Base-by-base conservation (phyloP, 768 basidiomycete genomes). In the Hypholoma sublateritium region DNA sequence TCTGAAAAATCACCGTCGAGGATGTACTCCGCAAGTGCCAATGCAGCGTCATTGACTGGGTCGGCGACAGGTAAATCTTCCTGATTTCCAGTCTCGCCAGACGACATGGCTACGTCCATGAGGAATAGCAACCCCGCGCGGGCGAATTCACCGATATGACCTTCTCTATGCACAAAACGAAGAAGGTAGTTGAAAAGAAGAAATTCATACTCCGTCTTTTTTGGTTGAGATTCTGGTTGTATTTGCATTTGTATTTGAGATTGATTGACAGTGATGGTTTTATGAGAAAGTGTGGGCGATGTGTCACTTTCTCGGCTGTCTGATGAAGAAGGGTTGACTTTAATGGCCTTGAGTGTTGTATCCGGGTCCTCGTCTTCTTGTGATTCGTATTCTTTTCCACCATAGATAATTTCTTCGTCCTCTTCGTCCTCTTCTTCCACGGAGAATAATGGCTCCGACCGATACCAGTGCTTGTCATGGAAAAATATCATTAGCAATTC, bases 1-100 rank as follows among this genome's bases (percentile, higher is more conserved):
- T 98, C 95, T n/a, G 94, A 93, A 69, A 97, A 96, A 71, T 98
- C 96, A n/a, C 95, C 93, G 65, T 96, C 93, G 16, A 97, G 81
- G 50, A 98, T 91, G 68, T 93, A 97, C 67, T 95, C 93, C 17
- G 93, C 93, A 37, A 98, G 77, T 7, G 92, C 90, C 42, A 95
- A 77, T 1, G 90, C 89, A 1, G 93, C 92, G 66, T 95, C 93
- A 28, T 83, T 84, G 41, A 93, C 82, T 3, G 94, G 88, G 67
- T 96, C 93, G 17, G 69, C 61, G 4, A 65, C 63, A 4, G 73
- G 61, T 5, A 66, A 55, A 19, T 54, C 50, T 42, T 75, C 77
- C 22, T 73, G 77, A 42, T 71, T 77, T 12, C 71, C 65, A 2
- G 82, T 72, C 57, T 83, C 83, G 24, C 80, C 81, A 1, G 91